Percentiles rank a stretch among this genome's conserved stretches.
Conservation (phyloP, 139 green algal species). For the Gonium pectorale region DNA sequence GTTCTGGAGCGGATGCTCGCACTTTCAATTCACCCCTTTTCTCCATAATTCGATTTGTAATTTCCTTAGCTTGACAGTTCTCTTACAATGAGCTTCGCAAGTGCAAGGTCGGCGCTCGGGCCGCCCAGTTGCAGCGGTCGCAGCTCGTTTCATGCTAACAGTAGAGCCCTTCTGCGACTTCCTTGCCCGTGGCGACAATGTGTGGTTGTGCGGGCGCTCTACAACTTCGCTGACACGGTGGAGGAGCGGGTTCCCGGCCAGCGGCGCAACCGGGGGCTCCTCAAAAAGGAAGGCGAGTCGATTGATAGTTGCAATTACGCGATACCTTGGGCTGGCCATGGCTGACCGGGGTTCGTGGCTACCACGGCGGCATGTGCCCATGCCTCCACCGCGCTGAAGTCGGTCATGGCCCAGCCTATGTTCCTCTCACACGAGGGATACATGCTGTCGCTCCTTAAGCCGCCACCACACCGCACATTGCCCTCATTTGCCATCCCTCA, state of each 20-base stretch:
- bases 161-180: background rate
- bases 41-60: too few relatives aligned
- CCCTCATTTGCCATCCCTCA: background rate
- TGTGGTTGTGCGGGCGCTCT: background rate
- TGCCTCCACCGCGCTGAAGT: too few relatives aligned
- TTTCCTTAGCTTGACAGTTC: too few relatives aligned
- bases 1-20: too few relatives aligned
- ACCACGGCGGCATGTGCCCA: too few relatives aligned
- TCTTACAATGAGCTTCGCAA: conserved; percentile 3
- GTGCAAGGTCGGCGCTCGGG: background rate
- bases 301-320: background rate
- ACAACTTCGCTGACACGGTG: conserved; percentile 25
- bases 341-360: too few relatives aligned
- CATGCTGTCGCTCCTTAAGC: background rate
- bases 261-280: background rate
- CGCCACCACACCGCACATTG: background rate
- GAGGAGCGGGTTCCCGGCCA: conserved; percentile 2
- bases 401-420: too few relatives aligned
- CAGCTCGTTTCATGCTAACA: background rate
- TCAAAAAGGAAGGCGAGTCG: conserved; percentile 24
- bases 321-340: background rate
- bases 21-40: too few relatives aligned
- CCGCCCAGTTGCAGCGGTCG: background rate
- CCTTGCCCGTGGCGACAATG: background rate
- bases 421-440: background rate